Percentiles rank a stretch among this genome's conserved stretches.
phyloP scores from a whole-genome alignment of 2,329 filamentous ascomycete genomes.

The Escovopsis sp. region DNA sequence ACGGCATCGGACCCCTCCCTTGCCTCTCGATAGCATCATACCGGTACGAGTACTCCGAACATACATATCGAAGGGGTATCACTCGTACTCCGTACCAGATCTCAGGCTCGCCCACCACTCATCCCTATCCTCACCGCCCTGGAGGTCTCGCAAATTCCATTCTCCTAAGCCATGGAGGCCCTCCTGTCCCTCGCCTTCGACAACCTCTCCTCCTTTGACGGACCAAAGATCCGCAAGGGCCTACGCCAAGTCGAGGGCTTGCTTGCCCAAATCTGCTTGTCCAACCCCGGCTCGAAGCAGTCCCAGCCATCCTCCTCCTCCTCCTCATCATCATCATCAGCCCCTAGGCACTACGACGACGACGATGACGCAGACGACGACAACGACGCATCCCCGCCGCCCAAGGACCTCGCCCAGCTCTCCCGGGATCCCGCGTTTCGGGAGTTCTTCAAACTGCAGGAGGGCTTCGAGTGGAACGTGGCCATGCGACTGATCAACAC shows the following conservation, averaged over 20 bases:
- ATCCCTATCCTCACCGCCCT: not conserved
- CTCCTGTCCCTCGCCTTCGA: conserved; percentile 88
- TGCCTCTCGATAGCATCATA: too few species aligned
- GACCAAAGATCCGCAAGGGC: conserved; percentile 81
- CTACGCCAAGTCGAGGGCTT: conserved; percentile 87
- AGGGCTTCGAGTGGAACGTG: conserved; percentile 97
- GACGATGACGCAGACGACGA: conserved; percentile 9
- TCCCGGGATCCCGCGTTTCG: conserved; percentile 76
- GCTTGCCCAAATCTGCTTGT: conserved; percentile 86
- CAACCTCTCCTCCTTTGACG: conserved; percentile 87
- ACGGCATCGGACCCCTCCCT: too few species aligned
- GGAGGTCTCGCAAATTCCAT: too few species aligned
- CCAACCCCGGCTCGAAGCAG: conserved; percentile 18
- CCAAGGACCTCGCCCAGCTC: conserved; percentile 55
- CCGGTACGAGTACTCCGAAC: too few species aligned
- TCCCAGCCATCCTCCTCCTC: conserved; percentile 9
- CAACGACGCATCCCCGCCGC: conserved; percentile 26
- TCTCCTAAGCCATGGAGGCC: conserved; percentile 59
- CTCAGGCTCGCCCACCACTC: not conserved
- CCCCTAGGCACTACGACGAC: too few species aligned
- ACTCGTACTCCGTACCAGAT: too few species aligned
- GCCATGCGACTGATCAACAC: conserved; percentile 73
- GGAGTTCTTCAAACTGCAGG: conserved; percentile 93
- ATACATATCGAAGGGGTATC: too few species aligned
- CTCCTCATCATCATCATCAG: not conserved